Conservation (phyloP, 768 basidiomycete species). For the Boletus speciosus region DNA sequence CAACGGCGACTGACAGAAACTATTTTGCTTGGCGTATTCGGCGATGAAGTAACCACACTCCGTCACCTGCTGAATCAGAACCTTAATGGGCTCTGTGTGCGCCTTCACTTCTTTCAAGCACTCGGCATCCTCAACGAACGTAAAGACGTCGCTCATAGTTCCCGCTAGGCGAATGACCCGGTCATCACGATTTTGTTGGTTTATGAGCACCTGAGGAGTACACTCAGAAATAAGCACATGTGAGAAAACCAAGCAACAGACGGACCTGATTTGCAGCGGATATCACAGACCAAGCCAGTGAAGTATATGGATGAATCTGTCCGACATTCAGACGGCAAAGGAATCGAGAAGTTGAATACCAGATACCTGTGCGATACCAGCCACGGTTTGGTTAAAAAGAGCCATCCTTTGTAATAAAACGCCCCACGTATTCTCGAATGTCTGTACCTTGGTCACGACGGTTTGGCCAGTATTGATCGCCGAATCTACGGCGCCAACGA, state of each 20-base stretch:
- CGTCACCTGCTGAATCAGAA: constrained; percentile 19
- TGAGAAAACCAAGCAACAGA: neutral
- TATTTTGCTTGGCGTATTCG: constrained; percentile 17
- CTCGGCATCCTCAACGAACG: constrained; percentile 11
- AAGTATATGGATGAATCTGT: constrained; percentile 18
- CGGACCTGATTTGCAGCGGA: constrained; percentile 20
- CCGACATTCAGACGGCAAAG: neutral
- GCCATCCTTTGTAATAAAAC: constrained; percentile 11
- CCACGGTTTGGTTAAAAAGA: constrained; percentile 12
- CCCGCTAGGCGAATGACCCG: constrained; percentile 17
- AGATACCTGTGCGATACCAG: constrained; percentile 13
- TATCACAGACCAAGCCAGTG: constrained; percentile 22
- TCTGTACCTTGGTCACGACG: constrained; percentile 1
- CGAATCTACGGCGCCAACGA: neutral
- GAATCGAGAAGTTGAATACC: neutral
- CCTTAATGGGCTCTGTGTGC: constrained; percentile 5
- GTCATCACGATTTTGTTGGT: constrained; percentile 16
- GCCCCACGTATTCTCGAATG: constrained; percentile 19
- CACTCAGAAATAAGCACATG: neutral
- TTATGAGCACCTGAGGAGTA: constrained; percentile 11
- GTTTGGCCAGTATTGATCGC: neutral
- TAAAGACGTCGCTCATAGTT: constrained; percentile 11
- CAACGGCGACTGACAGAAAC: constrained; percentile 12
- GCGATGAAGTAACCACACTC: constrained; percentile 25
- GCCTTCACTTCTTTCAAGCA: constrained; percentile 7